Evolutionary conservation across 108 stramenopile species (phyloP), one percentile per base, ranked within the genome.

Genomic region (Skeletonema grethae): DNA sequence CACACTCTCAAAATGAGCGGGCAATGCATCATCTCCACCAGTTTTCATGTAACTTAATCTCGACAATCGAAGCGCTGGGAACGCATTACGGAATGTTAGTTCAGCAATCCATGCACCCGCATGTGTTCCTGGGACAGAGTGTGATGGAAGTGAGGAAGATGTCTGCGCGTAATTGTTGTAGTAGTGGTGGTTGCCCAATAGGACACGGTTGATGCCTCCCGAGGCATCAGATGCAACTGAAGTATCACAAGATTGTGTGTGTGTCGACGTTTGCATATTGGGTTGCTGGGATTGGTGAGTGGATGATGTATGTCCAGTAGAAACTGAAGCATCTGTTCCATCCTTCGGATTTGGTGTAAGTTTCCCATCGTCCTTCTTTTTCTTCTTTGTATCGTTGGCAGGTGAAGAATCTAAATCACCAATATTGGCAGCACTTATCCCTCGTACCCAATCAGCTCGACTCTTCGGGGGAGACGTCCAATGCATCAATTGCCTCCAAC

Each of bases 51-150:
- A 95, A 46, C 85, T 87, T 50, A 95, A 66, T 31, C 94, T 71
- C 2, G 86, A 88, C 28, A 95, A 73, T 58, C 94, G 82, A 50
- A 95, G 63, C n/a, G 94, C 89, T n/a, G 94, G 94, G 43, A 87
- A 88, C 4, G 87, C 75, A 32, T 82, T 83, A 24, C 88, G 77
- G 76, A 92, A 92, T 16, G 89, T 90, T 15, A 92, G 64, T 72
- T 95, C 94, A 12, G 87, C 85, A 74, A 95, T 89, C 94, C 94
- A 95, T 29, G 94, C 94, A 28, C 94, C 94, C 4, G 94, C 94
- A 38, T 82, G 78, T 8, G 72, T 78, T 4, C 80, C 76, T 13
- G 82, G 77, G n/a, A 76, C 61, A 20, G 84, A 75, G 48, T 87
- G 84, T n/a, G 80, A 73, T 25, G 82, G 82, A n/a, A 83, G 48